Evolutionary conservation across 73 alveolate genomes (phyloP).

Genomic region (Blepharisma stoltei): DNA sequence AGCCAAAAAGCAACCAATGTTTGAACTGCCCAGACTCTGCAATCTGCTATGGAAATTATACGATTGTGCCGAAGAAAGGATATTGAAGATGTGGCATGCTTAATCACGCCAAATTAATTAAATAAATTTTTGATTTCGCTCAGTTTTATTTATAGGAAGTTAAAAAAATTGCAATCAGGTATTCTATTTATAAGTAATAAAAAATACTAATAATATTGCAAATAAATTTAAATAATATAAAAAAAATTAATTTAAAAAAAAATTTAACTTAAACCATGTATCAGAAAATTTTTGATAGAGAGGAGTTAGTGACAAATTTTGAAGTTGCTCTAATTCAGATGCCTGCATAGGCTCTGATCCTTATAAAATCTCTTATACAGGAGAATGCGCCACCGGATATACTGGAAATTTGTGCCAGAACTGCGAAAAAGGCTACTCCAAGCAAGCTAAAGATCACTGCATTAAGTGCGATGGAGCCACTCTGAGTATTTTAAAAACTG

Average conservation of each 20-base stretch:
- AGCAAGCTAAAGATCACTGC: slow-evolving; percentile 33
- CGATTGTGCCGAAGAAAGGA: not conserved
- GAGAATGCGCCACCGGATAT: slow-evolving; percentile 45
- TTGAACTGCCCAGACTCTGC: not conserved
- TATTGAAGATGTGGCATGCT: slow-evolving; percentile 19
- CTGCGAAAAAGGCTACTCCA: slow-evolving; percentile 49
- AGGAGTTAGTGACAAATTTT: slow-evolving; percentile 32
- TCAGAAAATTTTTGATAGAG: too few relatives aligned
- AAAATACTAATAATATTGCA: too few relatives aligned
- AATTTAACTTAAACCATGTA: too few relatives aligned
- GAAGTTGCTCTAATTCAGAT: slow-evolving; percentile 30
- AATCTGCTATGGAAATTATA: not conserved
- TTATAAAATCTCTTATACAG: slow-evolving; percentile 27
- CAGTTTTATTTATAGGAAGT: too few relatives aligned
- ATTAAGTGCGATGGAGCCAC: slow-evolving; percentile 45
- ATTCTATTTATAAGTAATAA: too few relatives aligned
- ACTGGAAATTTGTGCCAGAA: slow-evolving; percentile 55
- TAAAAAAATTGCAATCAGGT: too few relatives aligned
- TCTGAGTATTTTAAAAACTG: slow-evolving; percentile 34
- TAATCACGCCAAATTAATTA: too few relatives aligned
- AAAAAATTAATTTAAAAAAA: too few relatives aligned
- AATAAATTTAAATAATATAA: too few relatives aligned
- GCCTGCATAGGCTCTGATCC: slow-evolving; percentile 42
- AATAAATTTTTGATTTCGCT: too few relatives aligned
- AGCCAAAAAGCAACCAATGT: slow-evolving; percentile 2